Evolutionary conservation across 2,329 filamentous ascomycete genomes (phyloP).

Genomic region (Leptographium flavum): DNA sequence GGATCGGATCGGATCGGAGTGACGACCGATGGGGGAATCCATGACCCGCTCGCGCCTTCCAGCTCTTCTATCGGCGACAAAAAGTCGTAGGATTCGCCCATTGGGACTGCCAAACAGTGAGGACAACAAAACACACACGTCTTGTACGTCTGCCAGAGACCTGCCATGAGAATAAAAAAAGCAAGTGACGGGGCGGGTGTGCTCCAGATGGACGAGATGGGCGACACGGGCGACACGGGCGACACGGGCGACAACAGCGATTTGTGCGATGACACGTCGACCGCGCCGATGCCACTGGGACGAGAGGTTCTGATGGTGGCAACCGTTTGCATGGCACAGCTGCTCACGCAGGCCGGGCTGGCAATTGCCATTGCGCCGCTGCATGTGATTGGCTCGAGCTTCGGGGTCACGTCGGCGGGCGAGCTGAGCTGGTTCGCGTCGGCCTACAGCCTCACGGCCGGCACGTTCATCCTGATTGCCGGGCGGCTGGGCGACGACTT

Average conservation of each 20-base stretch:
- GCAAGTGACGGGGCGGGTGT: too few relatives aligned
- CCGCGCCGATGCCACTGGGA: background rate
- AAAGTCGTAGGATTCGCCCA: too few relatives aligned
- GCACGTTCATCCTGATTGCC: conserved; percentile 42
- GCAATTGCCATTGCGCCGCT: conserved; percentile 4
- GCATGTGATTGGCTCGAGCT: conserved; percentile 4
- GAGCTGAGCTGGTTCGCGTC: conserved; percentile 42
- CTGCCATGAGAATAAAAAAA: too few relatives aligned
- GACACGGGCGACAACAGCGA: too few relatives aligned
- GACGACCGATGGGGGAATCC: too few relatives aligned
- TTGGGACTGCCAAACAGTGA: too few relatives aligned
- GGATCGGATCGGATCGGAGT: too few relatives aligned
- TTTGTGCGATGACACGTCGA: too few relatives aligned
- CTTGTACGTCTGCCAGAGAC: too few relatives aligned
- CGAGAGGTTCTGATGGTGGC: conserved; percentile 1
- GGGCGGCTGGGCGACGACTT: conserved; percentile 48
- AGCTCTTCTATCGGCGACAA: too few relatives aligned
- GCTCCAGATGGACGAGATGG: background rate
- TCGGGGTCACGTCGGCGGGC: conserved; percentile 23
- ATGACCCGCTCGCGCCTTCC: too few relatives aligned
- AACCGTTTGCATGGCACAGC: conserved; percentile 7
- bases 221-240: background rate
- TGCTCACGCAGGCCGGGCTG: conserved; percentile 5
- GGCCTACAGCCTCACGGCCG: conserved; percentile 16
- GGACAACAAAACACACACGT: too few relatives aligned